Conservation (phyloP, 2,329 filamentous ascomycete genomes). For the Thermomyces lanuginosus region DNA sequence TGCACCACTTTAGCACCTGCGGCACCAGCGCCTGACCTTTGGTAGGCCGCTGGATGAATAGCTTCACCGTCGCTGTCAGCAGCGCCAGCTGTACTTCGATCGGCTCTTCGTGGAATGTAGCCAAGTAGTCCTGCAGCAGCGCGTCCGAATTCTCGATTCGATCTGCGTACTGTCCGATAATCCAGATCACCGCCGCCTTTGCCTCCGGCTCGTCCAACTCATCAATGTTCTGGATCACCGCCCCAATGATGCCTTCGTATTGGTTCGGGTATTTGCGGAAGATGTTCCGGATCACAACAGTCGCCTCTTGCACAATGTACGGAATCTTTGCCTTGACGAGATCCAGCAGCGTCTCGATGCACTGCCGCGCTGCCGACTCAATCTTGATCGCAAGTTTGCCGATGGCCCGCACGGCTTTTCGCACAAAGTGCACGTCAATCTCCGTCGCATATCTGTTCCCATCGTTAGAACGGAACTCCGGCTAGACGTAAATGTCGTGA, state of each 20-base stretch:
- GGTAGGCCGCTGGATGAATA: slow-evolving; percentile 92
- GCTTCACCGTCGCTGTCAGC: slow-evolving; percentile 87
- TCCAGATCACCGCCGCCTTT: slow-evolving; percentile 98
- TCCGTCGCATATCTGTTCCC: slow-evolving; percentile 62
- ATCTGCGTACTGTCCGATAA: slow-evolving; percentile 94
- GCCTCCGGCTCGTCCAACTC: slow-evolving; percentile 94
- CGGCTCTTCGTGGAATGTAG: slow-evolving; percentile 83
- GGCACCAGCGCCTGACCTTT: slow-evolving; percentile 88
- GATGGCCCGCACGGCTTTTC: slow-evolving; percentile 92
- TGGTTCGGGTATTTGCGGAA: slow-evolving; percentile 98
- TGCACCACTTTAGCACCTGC: slow-evolving; percentile 94
- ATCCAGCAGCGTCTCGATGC: slow-evolving; percentile 83
- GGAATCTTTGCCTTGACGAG: slow-evolving; percentile 95
- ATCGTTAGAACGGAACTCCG: background rate
- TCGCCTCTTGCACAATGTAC: slow-evolving; percentile 97
- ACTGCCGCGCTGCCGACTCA: slow-evolving; percentile 74
- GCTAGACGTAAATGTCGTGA: no score
- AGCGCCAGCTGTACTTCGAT: slow-evolving; percentile 91
- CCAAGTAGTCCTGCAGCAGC: slow-evolving; percentile 84
- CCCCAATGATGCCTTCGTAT: slow-evolving; percentile 94
- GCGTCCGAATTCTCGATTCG: slow-evolving; percentile 94
- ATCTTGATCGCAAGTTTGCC: slow-evolving; percentile 98
- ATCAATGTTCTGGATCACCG: slow-evolving; percentile 88
- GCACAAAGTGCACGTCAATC: slow-evolving; percentile 96
- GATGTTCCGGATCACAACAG: slow-evolving; percentile 96